Conservation (phyloP, 129 eudicot species). For the Ambrosia artemisiifolia region DNA sequence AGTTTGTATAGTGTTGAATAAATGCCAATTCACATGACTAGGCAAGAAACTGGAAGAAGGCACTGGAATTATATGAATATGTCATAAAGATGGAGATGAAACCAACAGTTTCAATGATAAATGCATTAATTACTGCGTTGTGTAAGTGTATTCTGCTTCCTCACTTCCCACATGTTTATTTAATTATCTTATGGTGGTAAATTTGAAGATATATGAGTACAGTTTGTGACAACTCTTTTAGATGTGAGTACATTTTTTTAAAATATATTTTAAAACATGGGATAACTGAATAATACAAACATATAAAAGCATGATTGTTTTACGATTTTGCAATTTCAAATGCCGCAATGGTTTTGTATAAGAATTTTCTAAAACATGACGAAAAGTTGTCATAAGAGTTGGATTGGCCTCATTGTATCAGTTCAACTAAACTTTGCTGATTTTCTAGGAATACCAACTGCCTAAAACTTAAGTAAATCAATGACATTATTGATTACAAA, state of each 20-base stretch:
- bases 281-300: too few species aligned
- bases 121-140: conserved; percentile 86
- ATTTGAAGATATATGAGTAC: neutral
- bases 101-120: conserved; percentile 81
- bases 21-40: conserved; percentile 28
- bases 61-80: conserved; percentile 77
- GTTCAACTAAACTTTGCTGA: too few species aligned
- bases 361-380: too few species aligned
- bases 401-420: too few species aligned
- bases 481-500: neutral
- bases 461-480: too few species aligned
- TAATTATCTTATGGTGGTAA: neutral
- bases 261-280: neutral
- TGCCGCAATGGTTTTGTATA: too few species aligned
- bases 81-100: conserved; percentile 54
- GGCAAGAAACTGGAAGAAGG: conserved; percentile 90
- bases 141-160: conserved; percentile 60
- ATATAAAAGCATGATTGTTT: too few species aligned
- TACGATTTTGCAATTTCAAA: too few species aligned
- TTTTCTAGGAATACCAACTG: too few species aligned
- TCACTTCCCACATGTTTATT: conserved; percentile 1
- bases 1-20: conserved; percentile 15
- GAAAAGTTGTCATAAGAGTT: too few species aligned
- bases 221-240: too few species aligned
- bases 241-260: neutral